Conservation (phyloP, 2,329 filamentous ascomycete genomes). For the Xylariaceae sp. region DNA sequence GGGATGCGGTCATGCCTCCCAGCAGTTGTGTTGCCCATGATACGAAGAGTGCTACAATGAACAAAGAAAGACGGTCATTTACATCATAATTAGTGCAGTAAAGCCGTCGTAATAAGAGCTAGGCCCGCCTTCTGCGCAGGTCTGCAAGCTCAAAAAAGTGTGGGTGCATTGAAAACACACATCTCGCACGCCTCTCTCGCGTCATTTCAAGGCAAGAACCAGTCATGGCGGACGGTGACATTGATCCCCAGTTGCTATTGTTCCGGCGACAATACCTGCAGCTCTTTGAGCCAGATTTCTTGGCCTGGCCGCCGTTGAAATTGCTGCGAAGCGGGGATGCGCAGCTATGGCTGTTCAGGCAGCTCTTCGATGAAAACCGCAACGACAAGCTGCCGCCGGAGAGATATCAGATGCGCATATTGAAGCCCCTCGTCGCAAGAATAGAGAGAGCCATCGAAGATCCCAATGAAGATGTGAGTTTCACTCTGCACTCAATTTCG, state of each 20-base stretch:
- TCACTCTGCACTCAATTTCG: not conserved
- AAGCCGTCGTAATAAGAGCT: too few relatives aligned
- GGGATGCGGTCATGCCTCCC: too few relatives aligned
- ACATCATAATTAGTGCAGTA: too few relatives aligned
- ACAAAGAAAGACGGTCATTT: too few relatives aligned
- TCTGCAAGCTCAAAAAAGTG: too few relatives aligned
- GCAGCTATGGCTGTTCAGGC: slow-evolving; percentile 41
- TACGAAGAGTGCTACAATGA: too few relatives aligned
- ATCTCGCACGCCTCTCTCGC: too few relatives aligned
- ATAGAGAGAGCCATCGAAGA: slow-evolving; percentile 56
- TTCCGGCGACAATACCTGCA: slow-evolving; percentile 28
- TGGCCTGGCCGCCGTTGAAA: slow-evolving; percentile 26
- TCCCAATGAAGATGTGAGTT: slow-evolving; percentile 54
- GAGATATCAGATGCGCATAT: slow-evolving; percentile 54
- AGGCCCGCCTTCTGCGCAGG: too few relatives aligned
- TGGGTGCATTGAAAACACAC: too few relatives aligned
- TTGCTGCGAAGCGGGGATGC: slow-evolving; percentile 22
- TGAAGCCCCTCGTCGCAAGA: slow-evolving; percentile 53
- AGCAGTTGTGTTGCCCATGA: too few relatives aligned
- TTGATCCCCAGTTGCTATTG: slow-evolving; percentile 23
- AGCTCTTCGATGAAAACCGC: slow-evolving; percentile 50
- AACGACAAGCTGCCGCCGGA: slow-evolving; percentile 48
- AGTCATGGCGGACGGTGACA: slow-evolving; percentile 7
- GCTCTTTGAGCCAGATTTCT: slow-evolving; percentile 28
- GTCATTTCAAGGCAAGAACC: too few relatives aligned